Evolutionary conservation across 257 asterid genomes (phyloP).

Genomic region (Paulownia fortunei): DNA sequence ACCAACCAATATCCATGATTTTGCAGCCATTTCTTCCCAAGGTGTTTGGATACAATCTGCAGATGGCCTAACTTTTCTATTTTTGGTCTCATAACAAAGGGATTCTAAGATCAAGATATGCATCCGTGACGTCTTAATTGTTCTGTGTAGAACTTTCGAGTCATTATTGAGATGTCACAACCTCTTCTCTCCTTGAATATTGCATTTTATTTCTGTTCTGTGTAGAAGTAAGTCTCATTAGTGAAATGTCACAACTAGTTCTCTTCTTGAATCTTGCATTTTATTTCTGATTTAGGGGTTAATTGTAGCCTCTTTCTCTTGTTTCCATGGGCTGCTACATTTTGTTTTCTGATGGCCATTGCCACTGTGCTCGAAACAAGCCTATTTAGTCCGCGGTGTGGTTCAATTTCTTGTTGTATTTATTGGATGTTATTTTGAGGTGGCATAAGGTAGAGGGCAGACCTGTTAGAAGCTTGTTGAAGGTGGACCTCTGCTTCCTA

Average conservation of each 20-base stretch:
- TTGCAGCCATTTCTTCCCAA: too few species aligned
- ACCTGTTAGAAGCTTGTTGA: neutral
- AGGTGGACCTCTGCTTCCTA: neutral
- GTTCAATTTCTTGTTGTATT: neutral
- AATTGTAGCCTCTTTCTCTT: neutral
- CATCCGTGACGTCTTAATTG: neutral
- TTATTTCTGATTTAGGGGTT: neutral
- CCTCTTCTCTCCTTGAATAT: neutral
- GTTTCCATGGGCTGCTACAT: neutral
- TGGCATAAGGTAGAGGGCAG: neutral
- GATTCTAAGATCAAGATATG: neutral
- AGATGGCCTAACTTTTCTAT: neutral
- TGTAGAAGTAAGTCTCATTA: neutral
- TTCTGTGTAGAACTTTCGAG: neutral
- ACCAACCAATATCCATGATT: neutral
- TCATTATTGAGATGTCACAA: neutral
- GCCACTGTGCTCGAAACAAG: neutral
- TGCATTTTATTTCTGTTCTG: neutral
- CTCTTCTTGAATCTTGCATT: neutral
- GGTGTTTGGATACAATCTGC: neutral
- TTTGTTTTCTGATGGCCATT: neutral
- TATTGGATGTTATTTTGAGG: neutral
- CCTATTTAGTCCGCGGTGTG: neutral
- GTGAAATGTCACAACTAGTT: neutral
- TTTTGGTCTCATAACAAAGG: neutral